These are phyloP conservation scores for Microbotryum violaceum DNA, from an alignment of 1,284 basidiomycete genomes.

Conservation along the genomic window DNA sequence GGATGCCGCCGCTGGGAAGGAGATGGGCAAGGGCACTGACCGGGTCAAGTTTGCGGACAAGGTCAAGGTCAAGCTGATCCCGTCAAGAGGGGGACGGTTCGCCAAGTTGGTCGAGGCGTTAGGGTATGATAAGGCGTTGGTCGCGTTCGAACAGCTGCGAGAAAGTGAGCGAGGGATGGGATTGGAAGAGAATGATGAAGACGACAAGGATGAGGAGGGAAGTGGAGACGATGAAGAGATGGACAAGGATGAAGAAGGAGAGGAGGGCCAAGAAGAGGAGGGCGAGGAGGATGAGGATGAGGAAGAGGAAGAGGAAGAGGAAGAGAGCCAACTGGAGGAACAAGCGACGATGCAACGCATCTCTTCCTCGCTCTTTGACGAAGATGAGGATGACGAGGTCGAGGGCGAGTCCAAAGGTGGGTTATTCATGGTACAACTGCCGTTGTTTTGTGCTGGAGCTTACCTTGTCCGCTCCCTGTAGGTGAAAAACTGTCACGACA, in stretches of 20 bases:
- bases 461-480: neutral
- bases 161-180: conserved; percentile 39
- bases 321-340: conserved; percentile 34
- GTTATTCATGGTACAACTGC: neutral
- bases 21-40: conserved; percentile 8
- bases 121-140: conserved; percentile 14
- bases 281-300: conserved; percentile 33
- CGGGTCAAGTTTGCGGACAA: conserved; percentile 68
- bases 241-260: conserved; percentile 42
- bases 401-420: neutral
- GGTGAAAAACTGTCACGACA: conserved; percentile 45
- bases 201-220: conserved; percentile 30
- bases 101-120: conserved; percentile 15
- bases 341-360: conserved; percentile 46
- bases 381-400: conserved; percentile 46
- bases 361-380: conserved; percentile 50
- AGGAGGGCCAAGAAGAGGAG: conserved; percentile 23
- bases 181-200: conserved; percentile 32
- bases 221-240: conserved; percentile 35
- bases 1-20: conserved; percentile 24
- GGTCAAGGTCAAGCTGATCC: conserved; percentile 57
- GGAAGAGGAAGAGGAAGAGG: conserved; percentile 31
- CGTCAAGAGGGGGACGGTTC: conserved; percentile 41
- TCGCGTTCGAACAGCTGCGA: conserved; percentile 41
- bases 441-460: neutral